Base-by-base conservation (phyloP, 208 protist species). In the Kentomonas sorsogonicus region DNA sequence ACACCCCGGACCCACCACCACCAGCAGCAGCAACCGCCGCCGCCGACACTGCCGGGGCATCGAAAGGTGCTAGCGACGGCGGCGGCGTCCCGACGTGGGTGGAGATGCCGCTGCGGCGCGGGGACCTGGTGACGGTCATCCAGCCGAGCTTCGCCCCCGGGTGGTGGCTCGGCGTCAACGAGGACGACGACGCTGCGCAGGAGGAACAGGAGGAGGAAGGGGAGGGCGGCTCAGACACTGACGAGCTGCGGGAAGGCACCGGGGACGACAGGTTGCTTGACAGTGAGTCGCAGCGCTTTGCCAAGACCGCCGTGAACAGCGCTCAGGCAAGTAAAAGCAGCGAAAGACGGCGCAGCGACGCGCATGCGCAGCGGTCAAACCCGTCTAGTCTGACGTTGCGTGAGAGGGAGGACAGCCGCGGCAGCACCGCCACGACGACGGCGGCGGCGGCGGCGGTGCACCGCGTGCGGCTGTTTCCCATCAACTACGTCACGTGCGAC, bases 91-190 rank as follows among this genome's bases (percentile, higher is more conserved):
- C n/a, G n/a, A n/a, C n/a, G n/a, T n/a, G n/a, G n/a, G n/a, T n/a
- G n/a, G n/a, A 91, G 68, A 69, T 92, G 66, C 59, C 69, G 6
- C 81, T 92, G 34, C 38, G 5, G n/a, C 41, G 45, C 0, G 76
- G 71, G 1, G 85, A 89, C 44, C 43, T 85, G 4, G 66, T 92
- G 34, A 80, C 66, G 9, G 74, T 79, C 3, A 51, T 85, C 18
- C 69, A 71, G 2, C 75, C 73, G 16, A 70, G 79, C 45, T 40
- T 67, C 10, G 65, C 63, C 9, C 76, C 63, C 13, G 85, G 85
- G 16, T 92, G 81, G 85, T 92, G 85, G 85, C 83, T 61, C 58
- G 80, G 79, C 48, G 55, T 80, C 39, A 83, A 83, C 48, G 48
- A 34, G 29, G 39, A 9, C 11, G 44, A 9, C 11, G 20, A n/a